Conservation (phyloP, 2,329 filamentous ascomycete species). For the Magnaporthales sp. region DNA sequence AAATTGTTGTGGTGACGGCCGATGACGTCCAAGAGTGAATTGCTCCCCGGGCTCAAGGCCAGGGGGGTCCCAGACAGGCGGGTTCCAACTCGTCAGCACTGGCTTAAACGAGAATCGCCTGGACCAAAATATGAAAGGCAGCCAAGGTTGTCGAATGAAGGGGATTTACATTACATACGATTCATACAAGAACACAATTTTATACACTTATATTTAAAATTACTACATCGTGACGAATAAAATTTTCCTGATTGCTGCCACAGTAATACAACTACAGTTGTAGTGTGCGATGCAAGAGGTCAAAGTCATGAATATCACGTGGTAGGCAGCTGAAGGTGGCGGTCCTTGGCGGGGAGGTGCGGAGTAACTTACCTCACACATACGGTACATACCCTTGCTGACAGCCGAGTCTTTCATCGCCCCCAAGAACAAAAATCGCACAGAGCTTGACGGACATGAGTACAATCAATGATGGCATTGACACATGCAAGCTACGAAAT, state of each 20-base stretch:
- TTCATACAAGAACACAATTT: not conserved
- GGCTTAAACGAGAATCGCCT: not conserved
- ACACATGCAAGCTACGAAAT: not conserved
- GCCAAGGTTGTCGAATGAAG: not conserved
- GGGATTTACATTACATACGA: not conserved
- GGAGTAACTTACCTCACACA: too few species aligned
- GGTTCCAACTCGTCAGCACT: not conserved
- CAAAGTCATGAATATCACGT: not conserved
- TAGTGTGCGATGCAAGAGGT: too few species aligned
- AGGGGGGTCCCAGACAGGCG: not conserved
- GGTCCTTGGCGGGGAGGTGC: not conserved
- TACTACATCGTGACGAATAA: not conserved
- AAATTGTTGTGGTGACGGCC: not conserved
- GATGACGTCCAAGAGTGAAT: not conserved
- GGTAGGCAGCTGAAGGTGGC: not conserved
- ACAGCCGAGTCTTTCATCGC: not conserved
- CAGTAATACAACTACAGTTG: not conserved
- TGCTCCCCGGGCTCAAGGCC: not conserved
- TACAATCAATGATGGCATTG: not conserved
- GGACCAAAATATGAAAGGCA: not conserved
- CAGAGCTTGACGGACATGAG: not conserved
- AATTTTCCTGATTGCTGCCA: not conserved
- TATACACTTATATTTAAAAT: too few species aligned
- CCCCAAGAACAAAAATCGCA: not conserved
- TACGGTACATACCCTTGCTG: not conserved